These are phyloP conservation scores for Eimeria praecox DNA, from an alignment of 169 alveolate species.

Conservation along the genomic window DNA sequence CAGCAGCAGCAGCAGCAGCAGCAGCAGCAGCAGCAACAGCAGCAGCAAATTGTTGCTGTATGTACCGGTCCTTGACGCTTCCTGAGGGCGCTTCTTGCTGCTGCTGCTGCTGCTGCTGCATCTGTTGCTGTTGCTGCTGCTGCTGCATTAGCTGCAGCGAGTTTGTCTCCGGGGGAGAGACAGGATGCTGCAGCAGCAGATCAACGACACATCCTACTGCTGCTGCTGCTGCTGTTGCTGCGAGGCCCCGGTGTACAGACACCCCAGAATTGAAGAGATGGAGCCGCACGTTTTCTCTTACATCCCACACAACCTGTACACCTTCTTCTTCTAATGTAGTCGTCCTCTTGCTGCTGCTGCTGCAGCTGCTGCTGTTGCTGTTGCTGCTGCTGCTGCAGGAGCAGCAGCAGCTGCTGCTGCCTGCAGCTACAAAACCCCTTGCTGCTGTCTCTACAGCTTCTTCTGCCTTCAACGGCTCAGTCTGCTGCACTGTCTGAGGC, in stretches of 20 bases:
- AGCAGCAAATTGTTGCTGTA: background rate
- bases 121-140: slow-evolving; percentile 45
- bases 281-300: background rate
- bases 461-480: slow-evolving; percentile 2
- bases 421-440: background rate
- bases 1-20: background rate
- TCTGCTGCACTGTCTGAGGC: background rate
- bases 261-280: slow-evolving; percentile 44
- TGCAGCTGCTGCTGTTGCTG: background rate
- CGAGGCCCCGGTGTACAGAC: slow-evolving; percentile 50
- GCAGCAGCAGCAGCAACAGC: slow-evolving; percentile 38
- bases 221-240: slow-evolving; percentile 8
- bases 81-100: background rate
- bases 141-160: slow-evolving; percentile 19
- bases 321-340: slow-evolving; percentile 17
- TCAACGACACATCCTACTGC: slow-evolving; percentile 13
- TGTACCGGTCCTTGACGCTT: background rate
- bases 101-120: slow-evolving; percentile 37
- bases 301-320: slow-evolving; percentile 9
- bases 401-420: slow-evolving; percentile 42
- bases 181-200: background rate
- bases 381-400: background rate
- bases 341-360: background rate
- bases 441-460: slow-evolving; percentile 57
- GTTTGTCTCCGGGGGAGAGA: background rate